These are phyloP conservation scores for Nemania sp. DNA, from an alignment of 2,329 filamentous ascomycete genomes.

Conservation along the genomic window DNA sequence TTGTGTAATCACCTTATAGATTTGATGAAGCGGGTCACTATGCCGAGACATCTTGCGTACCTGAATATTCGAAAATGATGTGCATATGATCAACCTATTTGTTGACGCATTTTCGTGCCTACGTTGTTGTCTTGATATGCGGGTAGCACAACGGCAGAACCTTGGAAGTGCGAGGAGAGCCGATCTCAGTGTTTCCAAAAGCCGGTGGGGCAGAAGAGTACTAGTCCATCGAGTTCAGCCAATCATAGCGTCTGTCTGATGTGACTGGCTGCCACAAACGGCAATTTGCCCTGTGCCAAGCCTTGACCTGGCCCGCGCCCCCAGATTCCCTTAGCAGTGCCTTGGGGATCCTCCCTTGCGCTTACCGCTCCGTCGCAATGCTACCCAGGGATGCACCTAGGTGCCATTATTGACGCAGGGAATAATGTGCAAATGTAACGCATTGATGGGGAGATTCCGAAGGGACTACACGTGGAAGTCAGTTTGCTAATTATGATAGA, in stretches of 20 bases:
- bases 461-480: too few relatives aligned
- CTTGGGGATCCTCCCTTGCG: too few relatives aligned
- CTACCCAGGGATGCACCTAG: not conserved
- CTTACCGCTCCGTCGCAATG: too few relatives aligned
- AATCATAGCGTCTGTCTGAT: slow-evolving; percentile 6
- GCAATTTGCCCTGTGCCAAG: slow-evolving; percentile 8
- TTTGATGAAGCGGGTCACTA: too few relatives aligned
- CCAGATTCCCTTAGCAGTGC: too few relatives aligned
- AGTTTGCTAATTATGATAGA: too few relatives aligned
- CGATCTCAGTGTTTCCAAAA: too few relatives aligned
- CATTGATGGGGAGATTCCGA: not conserved
- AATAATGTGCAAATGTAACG: too few relatives aligned
- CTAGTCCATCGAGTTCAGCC: not conserved
- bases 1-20: too few relatives aligned
- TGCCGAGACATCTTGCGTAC: too few relatives aligned
- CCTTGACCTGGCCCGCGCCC: too few relatives aligned
- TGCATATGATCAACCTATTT: not conserved
- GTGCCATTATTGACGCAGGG: not conserved
- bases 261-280: slow-evolving; percentile 15
- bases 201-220: not conserved
- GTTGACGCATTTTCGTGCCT: not conserved
- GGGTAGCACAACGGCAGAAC: not conserved
- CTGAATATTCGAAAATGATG: not conserved
- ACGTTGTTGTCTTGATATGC: not conserved
- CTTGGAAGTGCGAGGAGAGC: too few relatives aligned